These are phyloP conservation scores for Sabuloglossum arenarium DNA, from an alignment of 495 filamentous ascomycete genomes.

Conservation along the genomic window DNA sequence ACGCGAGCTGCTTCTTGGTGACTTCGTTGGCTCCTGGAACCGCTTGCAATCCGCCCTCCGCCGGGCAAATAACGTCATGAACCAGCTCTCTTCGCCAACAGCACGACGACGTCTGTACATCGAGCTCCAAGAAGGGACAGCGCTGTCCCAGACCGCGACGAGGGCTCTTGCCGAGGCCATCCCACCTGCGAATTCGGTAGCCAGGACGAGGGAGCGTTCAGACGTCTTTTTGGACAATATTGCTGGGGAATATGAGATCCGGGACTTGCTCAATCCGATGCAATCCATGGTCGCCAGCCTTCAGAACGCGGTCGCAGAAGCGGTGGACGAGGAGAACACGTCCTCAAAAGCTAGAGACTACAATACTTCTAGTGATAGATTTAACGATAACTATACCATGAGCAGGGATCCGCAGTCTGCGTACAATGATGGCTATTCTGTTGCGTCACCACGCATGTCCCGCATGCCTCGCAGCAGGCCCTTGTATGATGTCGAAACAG, in stretches of 20 bases:
- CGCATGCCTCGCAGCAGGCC: not conserved
- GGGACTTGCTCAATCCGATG: not conserved
- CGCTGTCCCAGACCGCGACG: not conserved
- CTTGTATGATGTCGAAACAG: not conserved
- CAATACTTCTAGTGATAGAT: not conserved
- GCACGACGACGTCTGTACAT: not conserved
- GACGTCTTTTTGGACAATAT: not conserved
- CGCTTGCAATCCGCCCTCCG: not conserved
- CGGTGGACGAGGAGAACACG: not conserved
- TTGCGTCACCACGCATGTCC: not conserved
- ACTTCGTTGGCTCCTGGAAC: not conserved
- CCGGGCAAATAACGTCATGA: not conserved
- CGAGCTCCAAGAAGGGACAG: not conserved
- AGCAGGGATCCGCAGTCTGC: not conserved
- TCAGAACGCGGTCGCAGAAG: not conserved
- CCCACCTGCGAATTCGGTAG: not conserved
- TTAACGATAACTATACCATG: not conserved
- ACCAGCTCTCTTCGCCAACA: not conserved
- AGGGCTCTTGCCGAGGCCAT: not conserved
- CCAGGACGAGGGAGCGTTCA: not conserved
- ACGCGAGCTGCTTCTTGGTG: not conserved
- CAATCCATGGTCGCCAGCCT: not conserved
- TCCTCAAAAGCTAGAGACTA: not conserved
- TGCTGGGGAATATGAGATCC: not conserved
- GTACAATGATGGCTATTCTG: not conserved